Evolutionary conservation across 768 basidiomycete species (phyloP).

Genomic region (Rhodotorula graminis): DNA sequence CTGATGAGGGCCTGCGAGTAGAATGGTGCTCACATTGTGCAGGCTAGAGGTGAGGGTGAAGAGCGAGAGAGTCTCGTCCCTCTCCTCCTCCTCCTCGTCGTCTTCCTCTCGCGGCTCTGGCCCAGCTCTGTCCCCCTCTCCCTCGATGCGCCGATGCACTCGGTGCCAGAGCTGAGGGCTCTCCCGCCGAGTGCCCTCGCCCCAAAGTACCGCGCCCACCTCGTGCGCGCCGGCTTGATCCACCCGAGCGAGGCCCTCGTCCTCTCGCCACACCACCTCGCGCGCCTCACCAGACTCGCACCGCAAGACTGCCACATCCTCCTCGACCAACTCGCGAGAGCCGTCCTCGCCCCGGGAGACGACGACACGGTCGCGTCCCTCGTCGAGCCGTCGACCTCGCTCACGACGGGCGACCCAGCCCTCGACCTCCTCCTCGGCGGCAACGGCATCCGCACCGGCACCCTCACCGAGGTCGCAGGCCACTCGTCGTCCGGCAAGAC

Average conservation of each 20-base stretch:
- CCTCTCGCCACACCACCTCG: constrained; percentile 1
- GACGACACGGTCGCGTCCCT: background rate
- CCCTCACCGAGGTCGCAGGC: constrained; percentile 19
- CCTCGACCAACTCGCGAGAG: constrained; percentile 8
- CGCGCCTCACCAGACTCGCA: constrained; percentile 4
- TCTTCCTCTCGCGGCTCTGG: too few species aligned
- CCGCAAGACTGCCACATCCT: constrained; percentile 5
- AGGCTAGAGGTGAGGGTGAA: too few species aligned
- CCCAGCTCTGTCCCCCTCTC: too few species aligned
- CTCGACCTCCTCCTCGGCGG: constrained; percentile 25
- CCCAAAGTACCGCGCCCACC: constrained; percentile 1
- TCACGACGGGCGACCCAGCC: constrained; percentile 1
- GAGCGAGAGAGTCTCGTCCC: too few species aligned
- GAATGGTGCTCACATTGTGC: too few species aligned
- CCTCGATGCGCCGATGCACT: constrained; percentile 12
- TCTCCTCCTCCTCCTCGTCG: too few species aligned
- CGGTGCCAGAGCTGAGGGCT: constrained; percentile 10
- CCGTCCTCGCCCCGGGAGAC: background rate
- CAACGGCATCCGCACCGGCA: constrained; percentile 18
- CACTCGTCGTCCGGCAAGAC: constrained; percentile 77
- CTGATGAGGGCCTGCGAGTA: too few species aligned
- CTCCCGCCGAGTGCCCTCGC: background rate
- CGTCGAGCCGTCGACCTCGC: background rate
- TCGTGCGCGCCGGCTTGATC: constrained; percentile 1
- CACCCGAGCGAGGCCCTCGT: constrained; percentile 31